Evolutionary conservation across 2,329 filamentous ascomycete species (phyloP), one percentile per base, ranked within the genome.

Genomic region (Nemania bipapillata): DNA sequence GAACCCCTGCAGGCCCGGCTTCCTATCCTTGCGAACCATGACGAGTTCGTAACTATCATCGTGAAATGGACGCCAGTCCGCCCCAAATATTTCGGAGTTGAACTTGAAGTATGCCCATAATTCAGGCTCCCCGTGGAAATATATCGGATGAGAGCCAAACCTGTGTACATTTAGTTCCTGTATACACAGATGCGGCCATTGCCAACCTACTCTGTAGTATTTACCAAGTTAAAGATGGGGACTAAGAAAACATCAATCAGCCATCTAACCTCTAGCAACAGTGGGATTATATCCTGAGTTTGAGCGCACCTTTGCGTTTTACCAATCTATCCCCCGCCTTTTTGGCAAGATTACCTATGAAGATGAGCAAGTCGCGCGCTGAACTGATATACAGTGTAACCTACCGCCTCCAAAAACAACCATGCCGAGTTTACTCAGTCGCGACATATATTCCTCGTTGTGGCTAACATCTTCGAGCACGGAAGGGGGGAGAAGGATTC

Each of bases 71-170:
- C 77, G 76, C 77, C 81, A 83, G 1, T 81, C 78, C 7, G 75
- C 77, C 2, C 81, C 81, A 59, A 81, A 75, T 0, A 72, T 15
- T 1, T 82, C 77, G 0, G 77, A 76, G 70, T 81, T 78, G 63
- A 81, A 72, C 65, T 80, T 74, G 63, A 82, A 82, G 65, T 79
- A 83, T 56, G 80, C 74, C 81, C 81, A 83, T 15, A 78, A 66
- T 47, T 75, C 55, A 0, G 67, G 70, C 49, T 80, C 66, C 0
- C 60, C 22, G 37, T 80, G 78, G 35, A 73, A 76, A 61, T 79
- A 79, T 1, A 78, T 42, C 0, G 78, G 75, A 37, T 77, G 79
- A 0, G 78, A 77, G 1, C 72, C 65, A 28, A 74, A 77, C 66
- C 79, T 81, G 47, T 3, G 2, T 5, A 35, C 8, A 32, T 47